Percentiles rank a stretch among this genome's conserved stretches.
These are phyloP conservation scores for Yamadazyma atlantica DNA, from an alignment of 1,139 yeast species.

Conservation along the genomic window DNA sequence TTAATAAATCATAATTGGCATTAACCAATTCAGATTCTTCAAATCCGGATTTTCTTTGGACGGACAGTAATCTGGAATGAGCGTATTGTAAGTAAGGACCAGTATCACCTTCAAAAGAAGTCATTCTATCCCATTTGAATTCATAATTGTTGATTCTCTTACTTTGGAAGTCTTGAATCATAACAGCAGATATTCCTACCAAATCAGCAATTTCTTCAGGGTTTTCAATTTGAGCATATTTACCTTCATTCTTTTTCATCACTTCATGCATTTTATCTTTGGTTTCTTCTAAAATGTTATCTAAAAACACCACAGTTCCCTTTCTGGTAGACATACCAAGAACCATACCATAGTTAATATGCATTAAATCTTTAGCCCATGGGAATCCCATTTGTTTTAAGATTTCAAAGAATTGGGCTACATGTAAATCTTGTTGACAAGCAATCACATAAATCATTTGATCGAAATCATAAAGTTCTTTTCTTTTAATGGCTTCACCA, in stretches of 20 bases:
- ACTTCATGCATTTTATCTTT: slow-evolving; percentile 96
- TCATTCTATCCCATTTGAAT: slow-evolving; percentile 98
- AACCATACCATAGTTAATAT: slow-evolving; percentile 96
- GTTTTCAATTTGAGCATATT: slow-evolving; percentile 90
- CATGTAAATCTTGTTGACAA: slow-evolving; percentile 91
- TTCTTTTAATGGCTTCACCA: slow-evolving; percentile 94
- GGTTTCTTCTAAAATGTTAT: slow-evolving; percentile 90
- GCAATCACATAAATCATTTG: slow-evolving; percentile 97
- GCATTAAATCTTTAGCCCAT: slow-evolving; percentile 81
- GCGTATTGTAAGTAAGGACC: slow-evolving; percentile 99
- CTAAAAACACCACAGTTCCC: slow-evolving; percentile 97
- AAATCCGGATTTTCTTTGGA: slow-evolving; percentile 76
- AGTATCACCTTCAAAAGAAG: slow-evolving; percentile 98
- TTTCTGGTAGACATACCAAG: slow-evolving; percentile 98
- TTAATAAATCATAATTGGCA: slow-evolving; percentile 72
- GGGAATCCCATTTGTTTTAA: slow-evolving; percentile 87
- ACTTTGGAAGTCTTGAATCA: slow-evolving; percentile 99
- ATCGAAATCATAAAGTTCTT: slow-evolving; percentile 81
- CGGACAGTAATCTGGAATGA: slow-evolving; percentile 94
- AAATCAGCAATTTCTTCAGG: slow-evolving; percentile 96
- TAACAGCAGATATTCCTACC: slow-evolving; percentile 95
- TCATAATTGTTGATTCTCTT: slow-evolving; percentile 95
- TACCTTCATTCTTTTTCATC: slow-evolving; percentile 88
- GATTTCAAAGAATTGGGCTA: slow-evolving; percentile 92
- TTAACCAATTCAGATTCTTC: slow-evolving; percentile 45